Percentiles rank a stretch among this genome's conserved stretches.
These are phyloP conservation scores for Trichoderma gracile DNA, from an alignment of 2,329 filamentous ascomycete species.

Conservation along the genomic window DNA sequence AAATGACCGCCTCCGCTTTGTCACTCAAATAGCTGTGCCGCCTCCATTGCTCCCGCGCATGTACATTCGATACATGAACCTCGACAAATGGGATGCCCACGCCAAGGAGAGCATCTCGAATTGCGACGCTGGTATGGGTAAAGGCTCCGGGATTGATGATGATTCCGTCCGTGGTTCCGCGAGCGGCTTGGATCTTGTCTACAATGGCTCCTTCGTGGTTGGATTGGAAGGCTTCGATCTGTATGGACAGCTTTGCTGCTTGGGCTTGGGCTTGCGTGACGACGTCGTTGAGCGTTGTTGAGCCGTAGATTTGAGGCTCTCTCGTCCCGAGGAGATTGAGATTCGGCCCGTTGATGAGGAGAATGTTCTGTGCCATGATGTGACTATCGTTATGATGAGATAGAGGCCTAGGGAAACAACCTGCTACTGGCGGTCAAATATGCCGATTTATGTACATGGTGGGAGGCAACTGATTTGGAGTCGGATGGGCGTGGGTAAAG, in stretches of 20 bases:
- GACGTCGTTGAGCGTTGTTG: slow-evolving; percentile 19
- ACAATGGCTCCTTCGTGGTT: slow-evolving; percentile 21
- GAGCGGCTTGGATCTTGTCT: slow-evolving; percentile 15
- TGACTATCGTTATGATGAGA: background rate
- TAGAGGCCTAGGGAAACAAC: background rate
- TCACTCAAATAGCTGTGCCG: slow-evolving; percentile 21
- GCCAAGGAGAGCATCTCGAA: slow-evolving; percentile 12
- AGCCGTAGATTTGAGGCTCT: slow-evolving; percentile 20
- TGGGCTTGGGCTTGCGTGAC: slow-evolving; percentile 14
- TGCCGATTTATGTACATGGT: background rate
- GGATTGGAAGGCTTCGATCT: slow-evolving; percentile 14
- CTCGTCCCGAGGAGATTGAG: slow-evolving; percentile 17
- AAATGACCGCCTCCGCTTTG: slow-evolving; percentile 20
- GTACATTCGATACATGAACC: slow-evolving; percentile 12
- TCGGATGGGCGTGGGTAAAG: background rate
- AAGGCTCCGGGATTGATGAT: slow-evolving; percentile 21
- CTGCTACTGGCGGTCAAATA: background rate
- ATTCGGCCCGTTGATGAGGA: slow-evolving; percentile 20
- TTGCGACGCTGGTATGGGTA: slow-evolving; percentile 19
- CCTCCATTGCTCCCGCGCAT: slow-evolving; percentile 11
- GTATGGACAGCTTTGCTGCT: slow-evolving; percentile 8
- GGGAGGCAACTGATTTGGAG: background rate
- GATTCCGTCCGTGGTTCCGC: background rate
- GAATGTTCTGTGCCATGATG: slow-evolving; percentile 13
- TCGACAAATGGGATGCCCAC: slow-evolving; percentile 16